These are phyloP conservation scores for Paspalum notatum DNA, from an alignment of 176 grass and related monocot species.

Conservation along the genomic window DNA sequence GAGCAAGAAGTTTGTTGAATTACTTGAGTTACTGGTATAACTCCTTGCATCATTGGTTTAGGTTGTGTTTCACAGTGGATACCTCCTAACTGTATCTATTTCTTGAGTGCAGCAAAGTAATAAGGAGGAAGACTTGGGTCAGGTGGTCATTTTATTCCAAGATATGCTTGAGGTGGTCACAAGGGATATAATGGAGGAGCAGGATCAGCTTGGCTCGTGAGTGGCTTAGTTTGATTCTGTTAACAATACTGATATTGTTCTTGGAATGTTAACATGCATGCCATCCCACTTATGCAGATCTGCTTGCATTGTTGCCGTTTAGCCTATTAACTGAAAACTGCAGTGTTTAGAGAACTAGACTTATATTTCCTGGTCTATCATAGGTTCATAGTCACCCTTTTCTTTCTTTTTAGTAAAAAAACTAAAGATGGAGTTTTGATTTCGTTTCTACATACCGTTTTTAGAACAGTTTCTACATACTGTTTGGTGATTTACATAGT, in stretches of 20 bases:
- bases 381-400: background rate
- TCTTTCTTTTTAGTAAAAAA: background rate
- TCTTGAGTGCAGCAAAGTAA: constrained; percentile 76
- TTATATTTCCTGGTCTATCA: background rate
- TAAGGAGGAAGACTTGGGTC: constrained; percentile 70
- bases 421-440: constrained; percentile 8
- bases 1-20: constrained; percentile 78
- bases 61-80: constrained; percentile 9
- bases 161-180: constrained; percentile 99
- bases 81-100: constrained; percentile 34
- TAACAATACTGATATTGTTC: background rate
- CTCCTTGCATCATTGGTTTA: constrained; percentile 34
- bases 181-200: constrained; percentile 93
- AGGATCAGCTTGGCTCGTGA: constrained; percentile 64
- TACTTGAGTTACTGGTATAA: constrained; percentile 86
- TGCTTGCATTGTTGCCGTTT: constrained; percentile 23
- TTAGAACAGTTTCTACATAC: background rate
- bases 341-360: background rate
- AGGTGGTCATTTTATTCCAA: constrained; percentile 95
- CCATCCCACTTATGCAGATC: background rate
- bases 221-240: constrained; percentile 37
- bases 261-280: background rate
- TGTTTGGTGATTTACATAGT: constrained; percentile 6
- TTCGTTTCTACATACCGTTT: background rate
- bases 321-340: background rate